These are phyloP conservation scores for Dittrichia graveolens DNA, from an alignment of 129 eudicot genomes.

Conservation along the genomic window DNA sequence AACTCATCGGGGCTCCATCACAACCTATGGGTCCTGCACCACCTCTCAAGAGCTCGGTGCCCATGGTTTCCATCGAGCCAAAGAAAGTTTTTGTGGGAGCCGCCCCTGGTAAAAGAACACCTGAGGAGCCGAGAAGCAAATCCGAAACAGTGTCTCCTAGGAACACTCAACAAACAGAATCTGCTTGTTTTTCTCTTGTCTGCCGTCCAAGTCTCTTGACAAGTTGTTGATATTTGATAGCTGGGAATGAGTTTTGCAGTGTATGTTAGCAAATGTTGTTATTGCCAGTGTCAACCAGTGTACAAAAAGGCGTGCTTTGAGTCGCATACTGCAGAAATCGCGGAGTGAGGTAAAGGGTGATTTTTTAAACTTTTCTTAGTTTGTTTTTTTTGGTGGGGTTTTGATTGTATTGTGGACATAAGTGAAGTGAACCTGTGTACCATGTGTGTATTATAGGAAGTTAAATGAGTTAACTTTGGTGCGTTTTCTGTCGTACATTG, in stretches of 20 bases:
- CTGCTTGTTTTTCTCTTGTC: constrained; percentile 44
- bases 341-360: constrained; percentile 13
- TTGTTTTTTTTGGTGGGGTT: neutral
- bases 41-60: constrained; percentile 26
- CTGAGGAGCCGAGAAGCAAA: constrained; percentile 30
- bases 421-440: constrained; percentile 31
- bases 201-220: constrained; percentile 46
- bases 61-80: constrained; percentile 22
- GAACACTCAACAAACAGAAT: constrained; percentile 34
- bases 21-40: constrained; percentile 36
- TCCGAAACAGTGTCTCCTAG: constrained; percentile 34
- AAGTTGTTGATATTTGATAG: constrained; percentile 34
- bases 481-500: constrained; percentile 20
- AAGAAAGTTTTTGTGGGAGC: constrained; percentile 34
- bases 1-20: constrained; percentile 45
- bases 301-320: constrained; percentile 14
- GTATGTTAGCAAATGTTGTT: constrained; percentile 21
- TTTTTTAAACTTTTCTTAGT: neutral
- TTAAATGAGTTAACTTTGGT: constrained; percentile 9
- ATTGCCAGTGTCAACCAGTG: constrained; percentile 7
- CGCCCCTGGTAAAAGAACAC: constrained; percentile 14
- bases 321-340: neutral
- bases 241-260: constrained; percentile 19
- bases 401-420: constrained; percentile 9
- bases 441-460: constrained; percentile 32